A percentile compares a stretch with the other conserved stretches of the same genome.
Evolutionary conservation across 495 filamentous ascomycete genomes (phyloP).

Genomic region (Penicillium ucsense): DNA sequence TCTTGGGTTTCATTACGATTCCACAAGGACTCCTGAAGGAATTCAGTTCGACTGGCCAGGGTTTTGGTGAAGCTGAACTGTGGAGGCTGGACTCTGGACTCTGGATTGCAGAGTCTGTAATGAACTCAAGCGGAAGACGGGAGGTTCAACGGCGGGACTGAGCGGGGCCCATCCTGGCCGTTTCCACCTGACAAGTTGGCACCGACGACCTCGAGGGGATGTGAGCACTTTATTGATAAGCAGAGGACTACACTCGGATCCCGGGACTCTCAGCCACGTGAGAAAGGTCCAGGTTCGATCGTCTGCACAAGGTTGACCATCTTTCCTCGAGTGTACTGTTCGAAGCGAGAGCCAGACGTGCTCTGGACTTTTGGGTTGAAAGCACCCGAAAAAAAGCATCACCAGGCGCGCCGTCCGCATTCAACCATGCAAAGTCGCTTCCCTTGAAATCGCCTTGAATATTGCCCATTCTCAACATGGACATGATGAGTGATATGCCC

Average conservation of each 20-base stretch:
- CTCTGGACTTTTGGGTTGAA: background rate
- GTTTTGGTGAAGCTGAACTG: too few relatives aligned
- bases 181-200: background rate
- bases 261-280: background rate
- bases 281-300: background rate
- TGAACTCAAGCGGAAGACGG: background rate
- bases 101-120: background rate
- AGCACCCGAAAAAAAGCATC: too few relatives aligned
- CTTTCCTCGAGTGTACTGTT: background rate
- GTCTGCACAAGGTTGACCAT: background rate
- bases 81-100: too few relatives aligned
- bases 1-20: too few relatives aligned
- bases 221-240: conserved; percentile 13
- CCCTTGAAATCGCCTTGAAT: background rate
- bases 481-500: conserved; percentile 25
- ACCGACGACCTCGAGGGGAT: too few relatives aligned
- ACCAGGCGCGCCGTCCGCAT: background rate
- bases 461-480: conserved; percentile 5
- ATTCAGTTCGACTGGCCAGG: too few relatives aligned
- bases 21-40: too few relatives aligned
- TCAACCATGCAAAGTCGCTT: background rate
- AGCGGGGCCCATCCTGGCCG: background rate
- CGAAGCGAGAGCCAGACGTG: background rate
- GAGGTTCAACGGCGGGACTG: background rate
- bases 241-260: background rate